Base-by-base conservation (phyloP, 2,329 filamentous ascomycete genomes). In the Celoporthe dispersa region DNA sequence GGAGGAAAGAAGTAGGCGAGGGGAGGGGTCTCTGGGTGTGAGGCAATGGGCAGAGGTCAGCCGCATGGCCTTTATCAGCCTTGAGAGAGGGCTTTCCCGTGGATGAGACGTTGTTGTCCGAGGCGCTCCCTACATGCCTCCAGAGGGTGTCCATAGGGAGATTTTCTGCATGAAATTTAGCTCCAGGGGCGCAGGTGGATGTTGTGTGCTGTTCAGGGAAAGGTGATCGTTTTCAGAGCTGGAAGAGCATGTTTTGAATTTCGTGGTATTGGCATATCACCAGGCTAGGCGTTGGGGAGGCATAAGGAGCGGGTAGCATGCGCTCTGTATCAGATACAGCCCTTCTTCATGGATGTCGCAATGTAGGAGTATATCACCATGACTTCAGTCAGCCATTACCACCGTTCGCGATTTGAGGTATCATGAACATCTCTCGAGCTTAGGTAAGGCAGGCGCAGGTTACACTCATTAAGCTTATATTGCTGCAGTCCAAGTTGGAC, bases 1-100 rank as follows among this genome's bases (percentile, higher is more conserved):
- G 88, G 66, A 8, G 66, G 88, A 9, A 94, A 92, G 86, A 94
- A 93, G 82, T 92, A 78, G 81, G 35, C 28, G 2, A 7, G 5
- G 12, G 11, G 5, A 41, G n/a, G 7, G 33, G 11, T 62, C 11
- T 35, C 28, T 5, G 35, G 5, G 25, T 28, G 11, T 7, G 57
- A 14, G 19, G 57, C 14, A 16, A 35, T 44, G 35, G 14, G 9
- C 53, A 59, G 55, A 59, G 3, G 55, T 14, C 25, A 53, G 48
- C 48, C 19, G 22, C 39, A 19, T 1, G 44, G 44, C 44, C 19
- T 25, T 11, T 25, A 51, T 51, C 7, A n/a, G 19, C 44, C 19
- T 51, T 51, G 44, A n/a, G 19, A 51, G 19, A n/a, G n/a, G 44
- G 9, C 22, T 53, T n/a, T n/a, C 48, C n/a, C 12, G n/a, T n/a